phyloP scores from a whole-genome alignment of 2,329 filamentous ascomycete species.

The Plectosphaerella cucumerina region DNA sequence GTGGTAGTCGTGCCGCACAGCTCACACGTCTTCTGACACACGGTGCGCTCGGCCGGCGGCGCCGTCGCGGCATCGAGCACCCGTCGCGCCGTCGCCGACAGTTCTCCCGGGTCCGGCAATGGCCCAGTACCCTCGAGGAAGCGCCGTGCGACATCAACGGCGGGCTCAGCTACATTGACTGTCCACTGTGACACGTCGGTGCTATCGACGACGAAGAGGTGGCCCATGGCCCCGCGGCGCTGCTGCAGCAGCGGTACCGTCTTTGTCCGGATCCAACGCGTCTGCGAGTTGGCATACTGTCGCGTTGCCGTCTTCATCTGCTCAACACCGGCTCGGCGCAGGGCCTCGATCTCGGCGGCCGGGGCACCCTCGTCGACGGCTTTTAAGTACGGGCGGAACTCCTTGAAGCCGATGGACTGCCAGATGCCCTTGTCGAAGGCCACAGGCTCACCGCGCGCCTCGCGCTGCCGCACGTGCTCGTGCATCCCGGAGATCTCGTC shows the following conservation, averaged over 20 bases:
- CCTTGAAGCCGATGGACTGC: slow-evolving; percentile 95
- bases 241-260: slow-evolving; percentile 65
- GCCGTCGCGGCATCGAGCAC: slow-evolving; percentile 49
- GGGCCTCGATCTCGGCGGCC: slow-evolving; percentile 36
- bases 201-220: slow-evolving; percentile 77
- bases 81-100: slow-evolving; percentile 44
- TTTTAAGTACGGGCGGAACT: slow-evolving; percentile 70
- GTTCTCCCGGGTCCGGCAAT: slow-evolving; percentile 45
- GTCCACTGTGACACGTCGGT: slow-evolving; percentile 63
- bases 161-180: slow-evolving; percentile 60
- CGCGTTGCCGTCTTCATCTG: slow-evolving; percentile 78
- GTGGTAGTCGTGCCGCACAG: slow-evolving; percentile 63
- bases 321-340: slow-evolving; percentile 61
- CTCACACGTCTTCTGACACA: slow-evolving; percentile 62
- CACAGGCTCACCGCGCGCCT: slow-evolving; percentile 44
- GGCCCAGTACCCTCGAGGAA: slow-evolving; percentile 55
- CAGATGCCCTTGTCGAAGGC: slow-evolving; percentile 84
- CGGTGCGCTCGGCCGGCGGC: slow-evolving; percentile 44
- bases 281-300: slow-evolving; percentile 81
- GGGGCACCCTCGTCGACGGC: slow-evolving; percentile 23
- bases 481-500: slow-evolving; percentile 45
- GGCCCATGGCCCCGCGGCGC: slow-evolving; percentile 45
- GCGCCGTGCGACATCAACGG: slow-evolving; percentile 52
- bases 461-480: slow-evolving; percentile 27
- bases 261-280: slow-evolving; percentile 83